Evolutionary conservation across 148 eudicot genomes (phyloP).

Genomic region (Heliosperma pusillum): DNA sequence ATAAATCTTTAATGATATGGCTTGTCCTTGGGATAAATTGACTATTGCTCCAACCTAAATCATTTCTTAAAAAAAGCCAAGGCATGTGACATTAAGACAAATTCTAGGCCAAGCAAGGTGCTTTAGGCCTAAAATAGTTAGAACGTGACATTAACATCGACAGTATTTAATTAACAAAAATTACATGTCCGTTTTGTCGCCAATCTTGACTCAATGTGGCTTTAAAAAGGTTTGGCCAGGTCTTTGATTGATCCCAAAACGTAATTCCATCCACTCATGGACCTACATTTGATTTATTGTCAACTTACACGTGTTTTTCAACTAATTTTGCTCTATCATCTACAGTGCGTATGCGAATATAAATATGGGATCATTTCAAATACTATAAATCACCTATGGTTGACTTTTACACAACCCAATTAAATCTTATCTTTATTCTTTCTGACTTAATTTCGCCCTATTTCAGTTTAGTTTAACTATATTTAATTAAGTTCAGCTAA

Average conservation of each 20-base stretch:
- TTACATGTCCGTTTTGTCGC: slow-evolving; percentile 18
- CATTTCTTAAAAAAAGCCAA: background rate
- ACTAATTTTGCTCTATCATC: background rate
- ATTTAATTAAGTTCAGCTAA: no score
- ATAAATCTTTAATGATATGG: no score
- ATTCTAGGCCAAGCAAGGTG: slow-evolving; percentile 15
- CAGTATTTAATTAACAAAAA: slow-evolving; percentile 1
- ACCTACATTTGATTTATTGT: background rate
- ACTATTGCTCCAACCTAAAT: no score
- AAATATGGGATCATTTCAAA: no score
- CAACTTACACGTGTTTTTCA: slow-evolving; percentile 12
- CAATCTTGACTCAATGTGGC: slow-evolving; percentile 14
- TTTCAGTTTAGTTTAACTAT: no score
- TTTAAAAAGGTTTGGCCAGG: slow-evolving; percentile 3
- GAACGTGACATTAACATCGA: slow-evolving; percentile 24
- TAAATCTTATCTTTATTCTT: no score
- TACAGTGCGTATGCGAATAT: no score
- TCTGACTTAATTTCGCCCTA: no score
- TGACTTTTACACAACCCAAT: no score
- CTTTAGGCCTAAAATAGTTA: slow-evolving; percentile 13
- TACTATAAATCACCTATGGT: no score
- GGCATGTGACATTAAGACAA: slow-evolving; percentile 8
- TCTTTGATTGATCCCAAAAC: background rate
- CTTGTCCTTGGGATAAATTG: no score
- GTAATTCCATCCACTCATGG: background rate